Conservation (phyloP, 257 asterid species). For the Nicotiana attenuata region DNA sequence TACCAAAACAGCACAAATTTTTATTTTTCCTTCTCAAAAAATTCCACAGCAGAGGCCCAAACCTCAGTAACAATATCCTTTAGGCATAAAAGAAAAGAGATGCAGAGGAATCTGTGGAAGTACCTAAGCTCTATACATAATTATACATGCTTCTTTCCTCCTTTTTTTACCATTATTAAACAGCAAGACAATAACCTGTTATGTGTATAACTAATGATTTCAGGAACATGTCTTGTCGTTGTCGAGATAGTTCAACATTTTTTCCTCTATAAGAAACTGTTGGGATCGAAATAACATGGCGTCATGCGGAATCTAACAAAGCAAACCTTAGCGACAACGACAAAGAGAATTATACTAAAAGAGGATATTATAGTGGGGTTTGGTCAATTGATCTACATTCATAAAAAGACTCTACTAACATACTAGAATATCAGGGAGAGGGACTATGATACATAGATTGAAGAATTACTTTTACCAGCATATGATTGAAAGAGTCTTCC, state of each 20-base stretch:
- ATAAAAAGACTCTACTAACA: too few relatives aligned
- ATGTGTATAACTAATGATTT: neutral
- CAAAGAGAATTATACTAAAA: neutral
- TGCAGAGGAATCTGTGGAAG: neutral
- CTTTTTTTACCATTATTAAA: neutral
- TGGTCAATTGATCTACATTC: too few relatives aligned
- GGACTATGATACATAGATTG: neutral
- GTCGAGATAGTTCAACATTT: neutral
- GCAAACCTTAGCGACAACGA: too few relatives aligned
- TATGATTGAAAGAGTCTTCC: constrained; percentile 23
- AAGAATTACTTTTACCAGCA: constrained; percentile 7
- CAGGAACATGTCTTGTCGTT: neutral
- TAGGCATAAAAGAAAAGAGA: neutral
- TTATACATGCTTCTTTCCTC: neutral
- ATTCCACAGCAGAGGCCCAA: neutral
- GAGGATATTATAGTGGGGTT: too few relatives aligned
- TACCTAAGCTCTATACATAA: neutral
- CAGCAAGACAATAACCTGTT: neutral
- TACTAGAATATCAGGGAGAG: neutral
- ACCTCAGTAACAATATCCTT: neutral
- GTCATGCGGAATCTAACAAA: too few relatives aligned
- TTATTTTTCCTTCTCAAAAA: neutral
- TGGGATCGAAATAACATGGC: too few relatives aligned
- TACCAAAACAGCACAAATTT: neutral
- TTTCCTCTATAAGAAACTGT: neutral